Evolutionary conservation across 108 stramenopile genomes (phyloP).

Genomic region (Fragilariopsis cylindrus): DNA sequence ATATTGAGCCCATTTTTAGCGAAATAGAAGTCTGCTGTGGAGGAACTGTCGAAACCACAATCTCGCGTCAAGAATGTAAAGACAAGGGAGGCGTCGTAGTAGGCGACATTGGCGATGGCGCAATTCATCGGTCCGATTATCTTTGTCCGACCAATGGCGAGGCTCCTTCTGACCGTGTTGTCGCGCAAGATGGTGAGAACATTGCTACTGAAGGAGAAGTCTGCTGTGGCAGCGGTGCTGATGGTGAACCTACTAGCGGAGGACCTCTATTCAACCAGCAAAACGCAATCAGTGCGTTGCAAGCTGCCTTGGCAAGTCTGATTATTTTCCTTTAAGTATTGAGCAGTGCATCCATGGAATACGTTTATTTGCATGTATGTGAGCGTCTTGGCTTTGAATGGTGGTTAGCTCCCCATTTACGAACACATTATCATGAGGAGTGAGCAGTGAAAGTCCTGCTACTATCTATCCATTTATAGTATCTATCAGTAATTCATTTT

Average conservation of each 20-base stretch:
- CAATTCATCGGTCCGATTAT: background rate
- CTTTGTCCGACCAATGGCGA: constrained; percentile 26
- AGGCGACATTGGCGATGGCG: constrained; percentile 33
- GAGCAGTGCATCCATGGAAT: no score
- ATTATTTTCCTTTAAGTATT: no score
- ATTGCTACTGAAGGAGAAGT: constrained; percentile 30
- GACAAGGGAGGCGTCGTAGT: constrained; percentile 21
- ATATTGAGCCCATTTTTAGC: constrained; percentile 18
- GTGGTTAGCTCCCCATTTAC: no score
- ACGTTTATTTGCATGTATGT: no score
- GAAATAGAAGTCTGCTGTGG: constrained; percentile 28
- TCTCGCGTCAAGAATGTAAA: constrained; percentile 16
- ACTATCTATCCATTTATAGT: no score
- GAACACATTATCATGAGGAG: no score
- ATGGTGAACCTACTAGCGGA: background rate
- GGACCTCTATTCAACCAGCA: constrained; percentile 23
- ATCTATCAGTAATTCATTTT: no score
- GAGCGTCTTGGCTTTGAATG: no score
- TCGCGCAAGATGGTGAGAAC: constrained; percentile 4
- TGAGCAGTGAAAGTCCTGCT: no score
- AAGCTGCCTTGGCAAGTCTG: no score
- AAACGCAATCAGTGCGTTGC: background rate
- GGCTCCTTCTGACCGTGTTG: constrained; percentile 11
- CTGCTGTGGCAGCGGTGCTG: background rate
- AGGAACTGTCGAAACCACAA: background rate